Evolutionary conservation across 345 rosid species (phyloP), one percentile per base, ranked within the genome.

Genomic region (Euphorbia peplus): DNA sequence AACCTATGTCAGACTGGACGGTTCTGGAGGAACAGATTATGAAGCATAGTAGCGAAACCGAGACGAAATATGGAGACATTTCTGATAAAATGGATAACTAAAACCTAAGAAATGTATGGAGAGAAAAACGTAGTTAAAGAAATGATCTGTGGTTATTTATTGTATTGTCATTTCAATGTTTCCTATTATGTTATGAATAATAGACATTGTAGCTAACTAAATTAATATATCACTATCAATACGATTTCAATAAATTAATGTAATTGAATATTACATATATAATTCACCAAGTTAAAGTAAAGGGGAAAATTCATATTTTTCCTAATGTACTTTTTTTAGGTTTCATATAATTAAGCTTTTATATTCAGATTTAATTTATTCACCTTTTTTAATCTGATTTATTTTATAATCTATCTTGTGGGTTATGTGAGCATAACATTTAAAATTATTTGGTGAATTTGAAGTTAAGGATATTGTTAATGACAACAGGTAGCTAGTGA

Each of bases 391-490:
- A n/a, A n/a, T n/a, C n/a, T n/a, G n/a, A n/a, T n/a, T n/a, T n/a
- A n/a, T n/a, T n/a, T n/a, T n/a, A n/a, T n/a, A n/a, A n/a, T n/a
- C n/a, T n/a, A n/a, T n/a, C n/a, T n/a, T n/a, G n/a, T n/a, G n/a
- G n/a, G n/a, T n/a, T n/a, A n/a, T n/a, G n/a, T n/a, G n/a, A n/a
- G n/a, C n/a, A n/a, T n/a, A n/a, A n/a, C n/a, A n/a, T n/a, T n/a
- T n/a, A n/a, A n/a, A n/a, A n/a, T n/a, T n/a, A n/a, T n/a, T n/a
- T n/a, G n/a, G 25, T 63, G 66, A n/a, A 63, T 63, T 63, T 22
- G 66, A 63, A 63, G 66, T 11, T 9, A 63, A 63, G 67, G 67
- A 24, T 44, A 44, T 44, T 63, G 46, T 24, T 53, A 53, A 22
- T 4, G 9, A 1, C 57, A 15, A 8, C 21, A 1, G 25, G 1